phyloP scores from a whole-genome alignment of 1,284 basidiomycete species.

The Schizophyllum commune region DNA sequence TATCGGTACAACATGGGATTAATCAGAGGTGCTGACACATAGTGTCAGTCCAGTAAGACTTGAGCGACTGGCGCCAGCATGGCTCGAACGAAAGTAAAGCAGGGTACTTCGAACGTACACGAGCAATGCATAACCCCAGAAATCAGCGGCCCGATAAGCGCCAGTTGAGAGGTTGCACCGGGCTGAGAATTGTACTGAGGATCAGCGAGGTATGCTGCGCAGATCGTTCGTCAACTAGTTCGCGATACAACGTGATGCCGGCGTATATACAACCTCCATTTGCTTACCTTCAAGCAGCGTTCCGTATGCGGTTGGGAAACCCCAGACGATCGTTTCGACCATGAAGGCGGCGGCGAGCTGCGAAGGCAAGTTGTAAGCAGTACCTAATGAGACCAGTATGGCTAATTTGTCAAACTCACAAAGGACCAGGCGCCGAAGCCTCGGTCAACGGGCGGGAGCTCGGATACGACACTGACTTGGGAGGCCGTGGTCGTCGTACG shows the following conservation, averaged over 20 bases:
- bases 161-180: constrained; percentile 21
- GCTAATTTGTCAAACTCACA: too few species aligned
- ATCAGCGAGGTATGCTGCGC: constrained; percentile 23
- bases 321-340: constrained; percentile 23
- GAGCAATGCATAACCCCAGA: constrained; percentile 28
- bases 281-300: constrained; percentile 1
- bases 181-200: constrained; percentile 17
- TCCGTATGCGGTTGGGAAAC: constrained; percentile 12
- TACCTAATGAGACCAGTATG: too few species aligned
- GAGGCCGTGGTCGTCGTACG: too few species aligned
- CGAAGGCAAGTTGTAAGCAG: neutral
- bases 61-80: too few species aligned
- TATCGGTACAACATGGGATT: constrained; percentile 22
- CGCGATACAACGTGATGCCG: neutral
- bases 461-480: too few species aligned
- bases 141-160: constrained; percentile 24
- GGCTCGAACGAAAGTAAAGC: too few species aligned
- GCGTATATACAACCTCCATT: neutral
- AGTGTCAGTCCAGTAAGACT: neutral
- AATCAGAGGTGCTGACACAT: constrained; percentile 18
- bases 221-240: neutral
- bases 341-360: constrained; percentile 21
- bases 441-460: constrained; percentile 4
- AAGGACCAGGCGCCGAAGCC: constrained; percentile 12
- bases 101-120: constrained; percentile 15